These are phyloP conservation scores for Syncephalastrum monosporum DNA, from an alignment of 371 early-diverging fungal species.

Conservation along the genomic window DNA sequence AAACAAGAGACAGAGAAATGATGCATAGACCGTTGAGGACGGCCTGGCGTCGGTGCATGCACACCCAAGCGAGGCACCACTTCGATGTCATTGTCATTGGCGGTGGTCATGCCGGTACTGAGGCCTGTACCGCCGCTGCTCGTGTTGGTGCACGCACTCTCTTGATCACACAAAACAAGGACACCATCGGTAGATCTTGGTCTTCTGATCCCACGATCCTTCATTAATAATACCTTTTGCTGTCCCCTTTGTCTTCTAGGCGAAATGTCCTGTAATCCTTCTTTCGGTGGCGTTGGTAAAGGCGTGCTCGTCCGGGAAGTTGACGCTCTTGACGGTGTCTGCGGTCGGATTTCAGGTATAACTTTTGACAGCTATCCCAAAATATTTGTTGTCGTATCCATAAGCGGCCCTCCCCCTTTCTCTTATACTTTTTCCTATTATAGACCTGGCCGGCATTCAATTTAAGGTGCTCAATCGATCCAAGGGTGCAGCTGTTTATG, in stretches of 20 bases:
- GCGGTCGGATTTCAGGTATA: constrained; percentile 69
- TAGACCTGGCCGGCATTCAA: constrained; percentile 82
- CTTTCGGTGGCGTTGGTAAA: constrained; percentile 87
- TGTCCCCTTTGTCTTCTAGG: constrained; percentile 35
- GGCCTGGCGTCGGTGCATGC: too few species aligned
- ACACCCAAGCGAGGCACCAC: constrained; percentile 10
- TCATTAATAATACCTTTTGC: neutral
- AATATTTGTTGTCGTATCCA: neutral
- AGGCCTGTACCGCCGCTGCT: constrained; percentile 84
- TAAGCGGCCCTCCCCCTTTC: neutral
- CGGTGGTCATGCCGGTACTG: constrained; percentile 88
- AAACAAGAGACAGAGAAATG: too few species aligned
- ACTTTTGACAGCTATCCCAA: neutral
- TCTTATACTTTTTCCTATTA: neutral
- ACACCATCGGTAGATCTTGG: constrained; percentile 63
- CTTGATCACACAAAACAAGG: constrained; percentile 74
- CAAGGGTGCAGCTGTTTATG: constrained; percentile 87
- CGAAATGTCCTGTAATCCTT: constrained; percentile 90
- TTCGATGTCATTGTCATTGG: constrained; percentile 82
- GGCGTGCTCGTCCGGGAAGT: constrained; percentile 81
- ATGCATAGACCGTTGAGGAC: too few species aligned
- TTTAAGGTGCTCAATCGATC: constrained; percentile 85
- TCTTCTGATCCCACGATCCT: neutral
- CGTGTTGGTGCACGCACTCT: constrained; percentile 76
- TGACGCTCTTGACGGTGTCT: constrained; percentile 85